Conservation (phyloP, 371 early-diverging fungal genomes). For the Umbelopsis sp. region DNA sequence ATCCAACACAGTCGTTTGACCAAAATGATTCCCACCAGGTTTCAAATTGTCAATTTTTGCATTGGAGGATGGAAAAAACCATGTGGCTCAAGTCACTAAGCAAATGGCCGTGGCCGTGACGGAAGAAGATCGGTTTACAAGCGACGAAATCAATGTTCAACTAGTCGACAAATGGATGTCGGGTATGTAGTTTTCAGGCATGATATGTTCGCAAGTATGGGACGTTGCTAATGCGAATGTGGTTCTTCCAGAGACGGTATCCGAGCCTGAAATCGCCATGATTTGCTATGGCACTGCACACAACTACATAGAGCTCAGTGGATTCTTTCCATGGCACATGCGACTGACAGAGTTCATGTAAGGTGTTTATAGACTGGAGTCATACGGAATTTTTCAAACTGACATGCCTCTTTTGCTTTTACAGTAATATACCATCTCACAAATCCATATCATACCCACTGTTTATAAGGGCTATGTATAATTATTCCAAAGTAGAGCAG, state of each 20-base stretch:
- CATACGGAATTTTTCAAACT: too few species aligned
- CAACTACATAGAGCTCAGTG: constrained; percentile 53
- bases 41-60: constrained; percentile 42
- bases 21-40: constrained; percentile 19
- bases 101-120: constrained; percentile 27
- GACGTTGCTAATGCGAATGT: too few species aligned
- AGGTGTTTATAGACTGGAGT: constrained; percentile 19
- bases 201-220: too few species aligned
- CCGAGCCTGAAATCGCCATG: constrained; percentile 65
- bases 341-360: constrained; percentile 64
- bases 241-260: constrained; percentile 25
- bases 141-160: constrained; percentile 34
- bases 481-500: constrained; percentile 54
- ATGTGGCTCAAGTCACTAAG: constrained; percentile 33
- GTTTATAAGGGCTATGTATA: constrained; percentile 33
- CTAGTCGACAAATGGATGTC: constrained; percentile 39
- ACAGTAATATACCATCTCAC: constrained; percentile 29
- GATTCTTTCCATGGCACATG: constrained; percentile 70
- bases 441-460: constrained; percentile 40
- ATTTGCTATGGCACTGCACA: constrained; percentile 63
- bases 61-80: constrained; percentile 34
- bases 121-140: neutral
- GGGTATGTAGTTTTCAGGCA: constrained; percentile 25
- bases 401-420: too few species aligned
- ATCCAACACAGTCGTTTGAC: too few species aligned